These are phyloP conservation scores for Apostasia ramifera DNA, from an alignment of 106 monocot species.

Conservation along the genomic window DNA sequence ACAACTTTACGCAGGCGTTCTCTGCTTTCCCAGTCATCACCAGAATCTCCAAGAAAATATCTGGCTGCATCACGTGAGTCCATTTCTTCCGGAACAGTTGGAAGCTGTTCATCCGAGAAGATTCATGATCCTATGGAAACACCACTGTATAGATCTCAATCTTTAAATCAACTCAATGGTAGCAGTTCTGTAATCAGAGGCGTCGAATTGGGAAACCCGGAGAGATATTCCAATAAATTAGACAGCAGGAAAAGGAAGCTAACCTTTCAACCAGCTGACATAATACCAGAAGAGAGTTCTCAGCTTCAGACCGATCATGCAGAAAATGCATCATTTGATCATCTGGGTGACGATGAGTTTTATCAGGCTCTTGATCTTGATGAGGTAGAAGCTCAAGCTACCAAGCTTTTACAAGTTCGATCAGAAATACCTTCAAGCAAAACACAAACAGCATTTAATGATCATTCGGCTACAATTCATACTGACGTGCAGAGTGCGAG, in stretches of 20 bases:
- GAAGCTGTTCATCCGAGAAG: slow-evolving; percentile 36
- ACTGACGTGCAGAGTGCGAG: slow-evolving; percentile 7
- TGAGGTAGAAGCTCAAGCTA: slow-evolving; percentile 81
- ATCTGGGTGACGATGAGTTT: slow-evolving; percentile 65
- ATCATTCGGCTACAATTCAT: background rate
- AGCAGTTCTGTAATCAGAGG: slow-evolving; percentile 20
- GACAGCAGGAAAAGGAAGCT: slow-evolving; percentile 80
- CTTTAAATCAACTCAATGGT: slow-evolving; percentile 9
- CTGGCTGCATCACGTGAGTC: slow-evolving; percentile 17
- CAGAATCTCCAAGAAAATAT: slow-evolving; percentile 21
- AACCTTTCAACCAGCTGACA: slow-evolving; percentile 32
- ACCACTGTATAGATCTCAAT: slow-evolving; percentile 17
- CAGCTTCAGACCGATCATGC: background rate
- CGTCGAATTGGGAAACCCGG: background rate
- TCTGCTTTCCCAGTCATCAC: slow-evolving; percentile 77
- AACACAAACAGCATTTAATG: background rate
- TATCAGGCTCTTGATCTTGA: slow-evolving; percentile 80
- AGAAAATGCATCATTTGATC: background rate
- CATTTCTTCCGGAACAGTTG: slow-evolving; percentile 26
- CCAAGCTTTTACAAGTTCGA: slow-evolving; percentile 42
- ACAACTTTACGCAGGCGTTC: slow-evolving; percentile 53
- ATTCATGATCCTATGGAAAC: slow-evolving; percentile 16
- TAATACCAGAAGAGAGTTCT: slow-evolving; percentile 2
- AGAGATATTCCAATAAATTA: slow-evolving; percentile 24
- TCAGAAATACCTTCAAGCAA: slow-evolving; percentile 7